These are phyloP conservation scores for Kokia cookei DNA, from an alignment of 441 rosid genomes.

Conservation along the genomic window DNA sequence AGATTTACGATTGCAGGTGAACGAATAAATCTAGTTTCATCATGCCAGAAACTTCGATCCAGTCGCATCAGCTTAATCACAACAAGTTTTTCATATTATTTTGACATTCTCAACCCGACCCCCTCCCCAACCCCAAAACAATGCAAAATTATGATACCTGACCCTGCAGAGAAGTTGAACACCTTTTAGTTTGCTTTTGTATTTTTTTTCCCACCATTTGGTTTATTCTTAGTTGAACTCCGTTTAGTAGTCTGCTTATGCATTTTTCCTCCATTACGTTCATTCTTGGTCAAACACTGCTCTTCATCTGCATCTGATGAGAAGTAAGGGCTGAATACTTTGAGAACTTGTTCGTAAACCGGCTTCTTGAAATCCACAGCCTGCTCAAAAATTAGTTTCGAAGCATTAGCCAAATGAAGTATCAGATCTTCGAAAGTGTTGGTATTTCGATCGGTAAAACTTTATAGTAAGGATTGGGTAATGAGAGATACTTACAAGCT, in stretches of 20 bases:
- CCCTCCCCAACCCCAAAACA: background rate
- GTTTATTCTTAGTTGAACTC: background rate
- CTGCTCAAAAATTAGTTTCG: conserved; percentile 15
- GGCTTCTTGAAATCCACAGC: conserved; percentile 61
- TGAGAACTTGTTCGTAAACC: conserved; percentile 54
- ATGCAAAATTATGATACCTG: background rate
- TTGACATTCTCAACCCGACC: background rate
- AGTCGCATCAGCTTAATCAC: background rate
- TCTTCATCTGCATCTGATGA: conserved; percentile 5
- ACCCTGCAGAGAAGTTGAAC: background rate
- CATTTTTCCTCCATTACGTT: background rate
- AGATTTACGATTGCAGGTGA: background rate
- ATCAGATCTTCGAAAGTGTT: background rate
- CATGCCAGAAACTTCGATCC: background rate
- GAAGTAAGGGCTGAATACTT: conserved; percentile 48
- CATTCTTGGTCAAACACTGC: background rate
- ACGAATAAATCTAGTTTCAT: background rate
- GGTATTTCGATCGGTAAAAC: background rate
- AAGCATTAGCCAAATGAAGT: background rate
- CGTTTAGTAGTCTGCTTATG: background rate
- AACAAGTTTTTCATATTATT: background rate
- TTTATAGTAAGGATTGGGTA: background rate
- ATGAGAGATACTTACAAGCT: conserved; percentile 27
- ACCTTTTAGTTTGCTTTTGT: background rate
- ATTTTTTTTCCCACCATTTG: background rate